Evolutionary conservation across 1,139 yeast genomes (phyloP).

Genomic region (Saccharomycopsis phalli): DNA sequence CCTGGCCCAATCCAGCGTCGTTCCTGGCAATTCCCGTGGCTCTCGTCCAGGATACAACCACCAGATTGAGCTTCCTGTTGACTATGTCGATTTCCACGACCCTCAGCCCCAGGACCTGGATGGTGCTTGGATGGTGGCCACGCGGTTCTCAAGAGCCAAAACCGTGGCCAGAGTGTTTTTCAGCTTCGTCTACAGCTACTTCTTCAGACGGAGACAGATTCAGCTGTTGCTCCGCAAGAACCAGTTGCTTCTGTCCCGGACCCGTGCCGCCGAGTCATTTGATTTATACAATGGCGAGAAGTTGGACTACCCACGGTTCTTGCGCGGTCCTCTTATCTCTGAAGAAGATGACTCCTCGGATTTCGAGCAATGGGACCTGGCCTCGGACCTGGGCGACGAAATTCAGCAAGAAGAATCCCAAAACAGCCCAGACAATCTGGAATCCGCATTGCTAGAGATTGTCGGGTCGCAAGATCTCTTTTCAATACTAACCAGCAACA

Average conservation of each 20-base stretch:
- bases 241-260: not conserved
- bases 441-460: constrained; percentile 21
- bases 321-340: constrained; percentile 13
- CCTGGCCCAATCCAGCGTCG: constrained; percentile 22
- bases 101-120: constrained; percentile 15
- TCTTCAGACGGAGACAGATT: constrained; percentile 9
- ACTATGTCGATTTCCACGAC: constrained; percentile 21
- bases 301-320: constrained; percentile 24
- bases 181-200: constrained; percentile 1
- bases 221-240: constrained; percentile 1
- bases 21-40: too few species aligned
- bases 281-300: constrained; percentile 22
- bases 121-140: constrained; percentile 24
- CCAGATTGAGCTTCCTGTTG: constrained; percentile 13
- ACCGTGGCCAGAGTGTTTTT: constrained; percentile 1
- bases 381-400: constrained; percentile 10
- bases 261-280: not conserved
- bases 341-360: constrained; percentile 17
- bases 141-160: not conserved
- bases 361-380: constrained; percentile 16
- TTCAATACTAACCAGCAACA: constrained; percentile 4
- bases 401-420: constrained; percentile 15
- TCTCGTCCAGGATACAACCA: constrained; percentile 1
- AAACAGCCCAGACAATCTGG: not conserved
- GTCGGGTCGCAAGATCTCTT: constrained; percentile 20